Conservation (phyloP, 2,329 filamentous ascomycete genomes). For the Metarhizium album region DNA sequence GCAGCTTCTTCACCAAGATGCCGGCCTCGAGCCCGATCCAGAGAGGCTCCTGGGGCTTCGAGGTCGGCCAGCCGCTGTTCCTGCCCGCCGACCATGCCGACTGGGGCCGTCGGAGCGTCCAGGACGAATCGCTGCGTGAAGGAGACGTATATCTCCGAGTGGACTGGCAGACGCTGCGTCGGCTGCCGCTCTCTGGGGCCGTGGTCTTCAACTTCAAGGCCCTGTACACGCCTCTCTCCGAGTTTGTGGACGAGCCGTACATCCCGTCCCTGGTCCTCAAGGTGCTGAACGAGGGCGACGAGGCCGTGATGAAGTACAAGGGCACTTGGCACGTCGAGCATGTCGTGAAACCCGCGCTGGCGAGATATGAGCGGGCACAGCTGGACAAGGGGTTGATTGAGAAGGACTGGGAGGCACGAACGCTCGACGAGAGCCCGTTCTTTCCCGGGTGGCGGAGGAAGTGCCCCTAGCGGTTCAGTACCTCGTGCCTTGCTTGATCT, state of each 20-base stretch:
- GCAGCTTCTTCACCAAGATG: constrained; percentile 71
- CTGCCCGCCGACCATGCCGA: constrained; percentile 60
- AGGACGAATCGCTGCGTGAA: constrained; percentile 45
- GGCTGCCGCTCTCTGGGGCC: constrained; percentile 63
- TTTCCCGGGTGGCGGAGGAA: constrained; percentile 55
- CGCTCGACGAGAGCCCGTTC: constrained; percentile 64
- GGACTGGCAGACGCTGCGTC: constrained; percentile 79
- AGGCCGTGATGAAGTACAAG: constrained; percentile 67
- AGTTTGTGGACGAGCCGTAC: constrained; percentile 61
- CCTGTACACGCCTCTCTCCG: constrained; percentile 62
- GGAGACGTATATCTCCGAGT: constrained; percentile 60
- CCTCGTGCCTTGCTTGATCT: too few relatives aligned
- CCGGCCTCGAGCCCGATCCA: constrained; percentile 67
- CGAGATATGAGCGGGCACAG: constrained; percentile 56
- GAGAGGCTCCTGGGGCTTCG: constrained; percentile 74
- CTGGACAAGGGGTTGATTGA: constrained; percentile 48
- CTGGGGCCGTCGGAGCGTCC: constrained; percentile 43
- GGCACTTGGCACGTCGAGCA: constrained; percentile 72
- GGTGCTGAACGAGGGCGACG: constrained; percentile 56
- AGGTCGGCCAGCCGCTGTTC: constrained; percentile 64
- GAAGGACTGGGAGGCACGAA: constrained; percentile 53
- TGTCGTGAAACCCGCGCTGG: constrained; percentile 53
- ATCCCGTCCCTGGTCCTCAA: constrained; percentile 59
- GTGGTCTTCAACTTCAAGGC: constrained; percentile 86
- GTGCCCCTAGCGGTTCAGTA: not conserved